Percentiles rank a stretch among this genome's conserved stretches.
phyloP scores from a whole-genome alignment of 495 filamentous ascomycete genomes.

The Penicillium nucicola region DNA sequence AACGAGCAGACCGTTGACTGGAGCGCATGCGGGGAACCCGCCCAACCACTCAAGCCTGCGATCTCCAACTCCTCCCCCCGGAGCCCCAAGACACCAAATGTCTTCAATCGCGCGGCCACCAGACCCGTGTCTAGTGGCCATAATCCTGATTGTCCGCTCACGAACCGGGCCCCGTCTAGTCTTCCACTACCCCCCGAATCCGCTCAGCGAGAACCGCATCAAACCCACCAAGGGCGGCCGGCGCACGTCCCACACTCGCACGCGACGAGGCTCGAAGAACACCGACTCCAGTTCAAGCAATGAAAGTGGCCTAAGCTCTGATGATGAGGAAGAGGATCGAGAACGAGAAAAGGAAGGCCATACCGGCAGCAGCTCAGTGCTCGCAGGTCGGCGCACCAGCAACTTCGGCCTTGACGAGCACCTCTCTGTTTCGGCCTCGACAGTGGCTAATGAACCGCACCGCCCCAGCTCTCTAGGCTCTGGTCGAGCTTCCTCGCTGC shows the following conservation, averaged over 20 bases:
- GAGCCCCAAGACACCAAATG: conserved; percentile 29
- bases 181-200: conserved; percentile 83
- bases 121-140: conserved; percentile 68
- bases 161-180: conserved; percentile 79
- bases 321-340: conserved; percentile 50
- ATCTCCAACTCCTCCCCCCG: conserved; percentile 12
- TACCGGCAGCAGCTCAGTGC: conserved; percentile 18
- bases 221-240: conserved; percentile 34
- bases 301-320: conserved; percentile 44
- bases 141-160: conserved; percentile 77
- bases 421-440: conserved; percentile 24
- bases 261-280: conserved; percentile 27
- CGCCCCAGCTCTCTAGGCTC: conserved; percentile 43
- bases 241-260: conserved; percentile 33
- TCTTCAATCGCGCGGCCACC: conserved; percentile 49
- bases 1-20: conserved; percentile 11
- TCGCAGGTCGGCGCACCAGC: conserved; percentile 31
- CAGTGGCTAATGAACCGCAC: conserved; percentile 29
- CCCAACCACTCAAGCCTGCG: conserved; percentile 7
- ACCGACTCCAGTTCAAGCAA: conserved; percentile 45
- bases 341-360: conserved; percentile 16
- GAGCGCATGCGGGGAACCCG: conserved; percentile 24
- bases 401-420: conserved; percentile 40
- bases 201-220: conserved; percentile 43
- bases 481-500: conserved; percentile 33